Conservation (phyloP, 2,329 filamentous ascomycete genomes). For the Tolypocladium capitatum region DNA sequence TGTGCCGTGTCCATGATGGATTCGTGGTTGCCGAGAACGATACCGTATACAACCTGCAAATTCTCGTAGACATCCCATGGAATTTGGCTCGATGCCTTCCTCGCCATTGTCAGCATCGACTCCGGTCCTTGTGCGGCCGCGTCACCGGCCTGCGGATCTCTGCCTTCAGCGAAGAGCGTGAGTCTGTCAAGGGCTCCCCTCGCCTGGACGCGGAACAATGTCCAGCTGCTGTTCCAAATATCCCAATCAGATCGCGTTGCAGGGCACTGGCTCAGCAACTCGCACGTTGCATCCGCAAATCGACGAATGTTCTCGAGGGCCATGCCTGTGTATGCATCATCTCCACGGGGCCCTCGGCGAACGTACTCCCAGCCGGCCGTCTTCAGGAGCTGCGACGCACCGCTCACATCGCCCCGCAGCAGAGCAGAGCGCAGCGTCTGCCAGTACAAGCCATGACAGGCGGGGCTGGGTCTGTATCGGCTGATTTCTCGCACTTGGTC, state of each 20-base stretch:
- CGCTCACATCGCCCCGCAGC: conserved; percentile 59
- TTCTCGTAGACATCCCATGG: conserved; percentile 87
- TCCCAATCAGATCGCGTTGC: conserved; percentile 65
- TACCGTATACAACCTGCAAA: conserved; percentile 65
- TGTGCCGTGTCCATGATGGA: conserved; percentile 66
- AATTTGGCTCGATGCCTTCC: conserved; percentile 74
- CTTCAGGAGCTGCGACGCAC: conserved; percentile 54
- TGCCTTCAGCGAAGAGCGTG: conserved; percentile 66
- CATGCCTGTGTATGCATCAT: conserved; percentile 56
- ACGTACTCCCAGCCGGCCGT: conserved; percentile 70
- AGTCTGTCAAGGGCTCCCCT: conserved; percentile 57
- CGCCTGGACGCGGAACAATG: conserved; percentile 65
- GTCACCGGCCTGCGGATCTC: conserved; percentile 31
- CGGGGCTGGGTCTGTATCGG: conserved; percentile 55
- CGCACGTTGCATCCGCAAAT: conserved; percentile 54
- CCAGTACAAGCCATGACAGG: conserved; percentile 71
- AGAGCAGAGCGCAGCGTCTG: conserved; percentile 63
- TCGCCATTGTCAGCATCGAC: conserved; percentile 49
- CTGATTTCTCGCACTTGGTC: conserved; percentile 54
- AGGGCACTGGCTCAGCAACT: conserved; percentile 62
- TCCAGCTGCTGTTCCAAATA: conserved; percentile 69
- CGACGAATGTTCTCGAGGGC: conserved; percentile 68
- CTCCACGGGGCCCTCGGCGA: conserved; percentile 50
- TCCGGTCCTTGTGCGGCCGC: conserved; percentile 28
- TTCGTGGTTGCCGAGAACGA: conserved; percentile 61